These are phyloP conservation scores for Orbilia ellipsospora DNA, from an alignment of 2,329 filamentous ascomycete genomes.

Conservation along the genomic window DNA sequence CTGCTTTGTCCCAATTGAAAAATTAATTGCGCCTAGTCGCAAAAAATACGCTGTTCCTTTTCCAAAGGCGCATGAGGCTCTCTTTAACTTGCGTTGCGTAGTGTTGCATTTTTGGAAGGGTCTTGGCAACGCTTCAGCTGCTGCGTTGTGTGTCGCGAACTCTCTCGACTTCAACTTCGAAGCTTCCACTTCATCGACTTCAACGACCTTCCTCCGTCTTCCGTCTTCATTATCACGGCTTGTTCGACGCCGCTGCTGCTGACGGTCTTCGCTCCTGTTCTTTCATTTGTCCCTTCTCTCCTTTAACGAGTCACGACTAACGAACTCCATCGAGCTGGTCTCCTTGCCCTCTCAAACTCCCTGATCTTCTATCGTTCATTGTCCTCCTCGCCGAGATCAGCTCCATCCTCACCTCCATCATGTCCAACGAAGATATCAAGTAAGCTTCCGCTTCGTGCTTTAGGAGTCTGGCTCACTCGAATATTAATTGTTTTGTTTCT, in stretches of 20 bases:
- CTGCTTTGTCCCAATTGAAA: too few relatives aligned
- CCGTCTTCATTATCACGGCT: conserved; percentile 1
- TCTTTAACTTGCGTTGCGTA: neutral
- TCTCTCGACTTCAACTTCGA: neutral
- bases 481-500: neutral
- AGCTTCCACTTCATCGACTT: neutral
- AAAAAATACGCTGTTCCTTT: too few relatives aligned
- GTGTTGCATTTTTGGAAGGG: neutral
- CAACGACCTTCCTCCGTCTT: neutral
- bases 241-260: neutral
- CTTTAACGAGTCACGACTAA: conserved; percentile 40
- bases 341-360: conserved; percentile 14
- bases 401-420: conserved; percentile 14
- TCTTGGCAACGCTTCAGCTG: neutral
- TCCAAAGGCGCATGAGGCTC: too few relatives aligned
- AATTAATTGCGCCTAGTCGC: too few relatives aligned
- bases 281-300: conserved; percentile 9
- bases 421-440: conserved; percentile 53
- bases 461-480: neutral
- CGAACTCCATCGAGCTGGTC: conserved; percentile 38
- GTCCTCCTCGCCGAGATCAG: neutral
- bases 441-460: conserved; percentile 2
- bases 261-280: conserved; percentile 1
- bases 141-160: too few relatives aligned
- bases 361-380: neutral